Evolutionary conservation across 2,329 filamentous ascomycete genomes (phyloP), one percentile per base, ranked within the genome.

Genomic region (Taxawa tesnikishii): DNA sequence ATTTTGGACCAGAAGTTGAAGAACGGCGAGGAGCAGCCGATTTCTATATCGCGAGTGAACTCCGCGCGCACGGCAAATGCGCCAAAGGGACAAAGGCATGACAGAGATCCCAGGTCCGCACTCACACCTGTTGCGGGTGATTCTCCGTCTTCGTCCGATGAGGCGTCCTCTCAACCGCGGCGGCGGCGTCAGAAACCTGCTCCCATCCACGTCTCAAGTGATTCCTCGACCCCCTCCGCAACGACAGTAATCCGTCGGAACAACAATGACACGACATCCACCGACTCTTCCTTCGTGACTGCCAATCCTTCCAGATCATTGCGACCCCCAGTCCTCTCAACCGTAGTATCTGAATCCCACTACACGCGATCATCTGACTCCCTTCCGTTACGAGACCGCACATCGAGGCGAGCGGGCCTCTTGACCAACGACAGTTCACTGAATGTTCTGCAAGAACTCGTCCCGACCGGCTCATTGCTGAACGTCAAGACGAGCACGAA

Each of bases 371-470:
- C 27, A 16, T 32, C 14, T 37, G 23, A 30, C 33, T 27, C 8
- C 25, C 37, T 12, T 26, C 27, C 26, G 17, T 28, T 26, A 27
- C 13, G 31, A 30, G 15, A 21, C 27, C 10, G 15, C 19, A 11
- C 6, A 15, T 12, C 19, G 18, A 33, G 31, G 31, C 18, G 10
- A 26, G 15, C 23, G 14, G 7, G 31, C 23, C 25, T 13, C 6
- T 12, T 13, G 15, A 21, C 18, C 27, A 19, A 54, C 1, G 58
- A 61, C 40, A 36, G 48, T n/a, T 56, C 55, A 2, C 48, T 60
- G 10, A 55, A 52, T 31, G 42, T 50, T 4, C 47, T 60, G 4
- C 51, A 60, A 42, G 51, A 58, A 19, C 49, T 57, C 4, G 56
- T 58, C 5, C 53, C 51, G 11, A 11, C 30, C n/a, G 31, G 30